Conservation (phyloP, 108 stramenopile genomes). For the Pseudonitzschia delicatissima region DNA sequence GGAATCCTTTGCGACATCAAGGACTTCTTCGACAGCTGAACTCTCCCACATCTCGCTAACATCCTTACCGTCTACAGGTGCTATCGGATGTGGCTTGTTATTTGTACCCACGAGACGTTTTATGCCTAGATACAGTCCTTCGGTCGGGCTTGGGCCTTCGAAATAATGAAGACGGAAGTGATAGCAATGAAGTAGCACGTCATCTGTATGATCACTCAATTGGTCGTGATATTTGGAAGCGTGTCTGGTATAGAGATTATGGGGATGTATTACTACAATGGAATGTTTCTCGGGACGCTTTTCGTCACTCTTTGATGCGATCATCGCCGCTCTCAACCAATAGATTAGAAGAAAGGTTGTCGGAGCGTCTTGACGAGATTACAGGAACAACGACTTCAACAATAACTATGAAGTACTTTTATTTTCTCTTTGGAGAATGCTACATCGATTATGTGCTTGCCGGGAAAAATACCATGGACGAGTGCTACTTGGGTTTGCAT, state of each 20-base stretch:
- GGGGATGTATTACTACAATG: constrained; percentile 40
- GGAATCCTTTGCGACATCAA: not conserved
- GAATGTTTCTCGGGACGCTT: constrained; percentile 40
- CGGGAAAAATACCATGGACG: constrained; percentile 36
- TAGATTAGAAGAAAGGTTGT: not conserved
- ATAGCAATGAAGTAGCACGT: no score
- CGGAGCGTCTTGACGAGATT: constrained; percentile 5
- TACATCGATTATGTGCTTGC: constrained; percentile 26
- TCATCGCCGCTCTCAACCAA: not conserved
- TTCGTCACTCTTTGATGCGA: constrained; percentile 23
- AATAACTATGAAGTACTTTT: constrained; percentile 14
- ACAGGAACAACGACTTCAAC: not conserved
- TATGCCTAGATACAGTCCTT: not conserved
- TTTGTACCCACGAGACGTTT: not conserved
- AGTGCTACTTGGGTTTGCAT: constrained; percentile 67
- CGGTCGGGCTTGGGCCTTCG: not conserved
- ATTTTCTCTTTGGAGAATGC: constrained; percentile 10
- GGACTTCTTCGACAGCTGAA: not conserved
- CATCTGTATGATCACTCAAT: no score
- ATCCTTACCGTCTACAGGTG: not conserved
- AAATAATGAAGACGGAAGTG: not conserved
- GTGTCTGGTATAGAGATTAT: constrained; percentile 45
- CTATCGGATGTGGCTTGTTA: constrained; percentile 5
- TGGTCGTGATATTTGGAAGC: constrained; percentile 37
- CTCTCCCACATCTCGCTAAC: not conserved